phyloP scores from a whole-genome alignment of 1,284 basidiomycete genomes.

The Pyrrhoderma noxium region DNA sequence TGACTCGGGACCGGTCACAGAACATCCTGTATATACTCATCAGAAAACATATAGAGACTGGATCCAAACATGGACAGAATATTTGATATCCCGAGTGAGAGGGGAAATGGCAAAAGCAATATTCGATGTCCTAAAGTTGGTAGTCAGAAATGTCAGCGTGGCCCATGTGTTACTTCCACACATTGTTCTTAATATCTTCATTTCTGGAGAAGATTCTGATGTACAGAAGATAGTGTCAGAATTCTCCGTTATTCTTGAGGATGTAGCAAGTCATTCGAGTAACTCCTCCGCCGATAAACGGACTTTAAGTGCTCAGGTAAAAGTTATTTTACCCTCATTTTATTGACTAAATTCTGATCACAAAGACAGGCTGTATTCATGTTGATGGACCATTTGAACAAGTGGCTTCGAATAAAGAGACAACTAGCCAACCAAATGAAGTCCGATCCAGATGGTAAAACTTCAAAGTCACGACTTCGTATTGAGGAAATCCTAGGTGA shows the following conservation, averaged over 20 bases:
- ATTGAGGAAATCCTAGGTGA: conserved; percentile 30
- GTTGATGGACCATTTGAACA: conserved; percentile 91
- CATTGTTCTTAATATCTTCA: conserved; percentile 80
- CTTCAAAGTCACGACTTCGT: conserved; percentile 42
- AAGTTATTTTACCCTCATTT: conserved; percentile 20
- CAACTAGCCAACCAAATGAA: conserved; percentile 49
- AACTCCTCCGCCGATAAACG: conserved; percentile 67
- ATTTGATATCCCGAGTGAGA: conserved; percentile 69
- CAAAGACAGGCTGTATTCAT: conserved; percentile 76
- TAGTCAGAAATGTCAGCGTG: conserved; percentile 80
- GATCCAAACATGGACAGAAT: conserved; percentile 86
- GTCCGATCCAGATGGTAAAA: too few species aligned
- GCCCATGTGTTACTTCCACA: conserved; percentile 91
- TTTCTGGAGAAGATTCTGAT: conserved; percentile 65
- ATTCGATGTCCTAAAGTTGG: conserved; percentile 76
- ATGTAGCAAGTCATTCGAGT: conserved; percentile 69
- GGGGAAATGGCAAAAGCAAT: conserved; percentile 56
- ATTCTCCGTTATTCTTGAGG: conserved; percentile 76
- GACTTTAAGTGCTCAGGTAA: conserved; percentile 84
- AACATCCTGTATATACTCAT: conserved; percentile 73
- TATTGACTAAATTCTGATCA: conserved; percentile 2
- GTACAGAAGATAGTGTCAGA: conserved; percentile 67
- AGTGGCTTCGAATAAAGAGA: conserved; percentile 73
- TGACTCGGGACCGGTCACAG: conserved; percentile 28
- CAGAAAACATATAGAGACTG: conserved; percentile 89